These are phyloP conservation scores for Globisporangium rhizosaccharum DNA, from an alignment of 352 stramenopile species.

Conservation along the genomic window DNA sequence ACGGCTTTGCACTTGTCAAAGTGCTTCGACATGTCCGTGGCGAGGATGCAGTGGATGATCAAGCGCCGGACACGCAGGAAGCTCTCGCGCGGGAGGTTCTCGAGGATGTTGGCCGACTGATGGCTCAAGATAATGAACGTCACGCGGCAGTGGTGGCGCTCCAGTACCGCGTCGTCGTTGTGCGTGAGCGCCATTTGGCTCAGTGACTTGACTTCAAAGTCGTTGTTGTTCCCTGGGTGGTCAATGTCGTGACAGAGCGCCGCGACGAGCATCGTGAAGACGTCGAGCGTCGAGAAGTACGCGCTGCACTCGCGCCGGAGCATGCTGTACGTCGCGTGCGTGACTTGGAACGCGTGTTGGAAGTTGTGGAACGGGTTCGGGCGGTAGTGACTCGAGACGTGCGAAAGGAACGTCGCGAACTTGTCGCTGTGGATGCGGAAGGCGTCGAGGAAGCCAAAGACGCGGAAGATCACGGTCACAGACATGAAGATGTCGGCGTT, in stretches of 20 bases:
- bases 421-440: conserved; percentile 53
- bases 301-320: conserved; percentile 47
- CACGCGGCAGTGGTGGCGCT: conserved; percentile 74
- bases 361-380: conserved; percentile 81
- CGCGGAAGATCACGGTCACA: conserved; percentile 37
- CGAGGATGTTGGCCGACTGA: conserved; percentile 67
- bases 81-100: conserved; percentile 41
- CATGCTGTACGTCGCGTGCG: conserved; percentile 53
- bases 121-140: conserved; percentile 77
- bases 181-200: conserved; percentile 75
- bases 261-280: conserved; percentile 71
- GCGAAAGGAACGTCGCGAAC: conserved; percentile 42
- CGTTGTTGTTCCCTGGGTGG: conserved; percentile 79
- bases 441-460: conserved; percentile 45
- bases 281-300: conserved; percentile 56
- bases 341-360: conserved; percentile 68
- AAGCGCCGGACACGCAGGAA: conserved; percentile 52
- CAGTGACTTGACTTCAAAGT: conserved; percentile 75
- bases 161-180: conserved; percentile 79
- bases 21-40: conserved; percentile 75
- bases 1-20: conserved; percentile 69
- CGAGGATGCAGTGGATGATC: conserved; percentile 70
- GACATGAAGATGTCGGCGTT: conserved; percentile 34
- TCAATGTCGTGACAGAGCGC: conserved; percentile 81
- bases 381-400: conserved; percentile 63